Conservation (phyloP, 371 early-diverging fungal genomes). For the Mucor ambiguus region DNA sequence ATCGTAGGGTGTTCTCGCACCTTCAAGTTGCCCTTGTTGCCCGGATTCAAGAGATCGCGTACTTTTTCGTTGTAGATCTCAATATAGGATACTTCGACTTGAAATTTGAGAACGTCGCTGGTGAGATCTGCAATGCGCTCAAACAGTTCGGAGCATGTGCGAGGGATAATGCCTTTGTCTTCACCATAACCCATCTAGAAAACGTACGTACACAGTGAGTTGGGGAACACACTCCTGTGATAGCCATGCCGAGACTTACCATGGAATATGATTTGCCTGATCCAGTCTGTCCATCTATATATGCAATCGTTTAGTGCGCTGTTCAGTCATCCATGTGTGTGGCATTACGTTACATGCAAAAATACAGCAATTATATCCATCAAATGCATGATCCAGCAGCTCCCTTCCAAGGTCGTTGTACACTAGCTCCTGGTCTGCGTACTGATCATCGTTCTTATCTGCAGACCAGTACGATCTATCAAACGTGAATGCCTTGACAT, state of each 20-base stretch:
- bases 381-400: conserved; percentile 80
- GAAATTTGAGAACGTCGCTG: conserved; percentile 53
- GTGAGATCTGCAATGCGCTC: conserved; percentile 49
- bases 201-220: no score
- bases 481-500: conserved; percentile 68
- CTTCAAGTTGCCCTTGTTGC: conserved; percentile 69
- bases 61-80: conserved; percentile 86
- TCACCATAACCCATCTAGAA: conserved; percentile 59
- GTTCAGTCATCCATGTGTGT: not conserved
- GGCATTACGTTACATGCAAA: conserved; percentile 65
- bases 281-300: conserved; percentile 79
- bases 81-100: conserved; percentile 81
- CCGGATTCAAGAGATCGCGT: conserved; percentile 81
- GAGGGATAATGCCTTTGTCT: conserved; percentile 80
- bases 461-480: conserved; percentile 83
- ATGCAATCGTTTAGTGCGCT: not conserved
- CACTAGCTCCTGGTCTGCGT: conserved; percentile 73
- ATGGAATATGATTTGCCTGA: conserved; percentile 80
- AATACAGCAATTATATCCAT: conserved; percentile 83
- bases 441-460: conserved; percentile 55
- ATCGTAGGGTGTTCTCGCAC: conserved; percentile 84
- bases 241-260: conserved; percentile 29
- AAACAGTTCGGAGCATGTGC: conserved; percentile 76
- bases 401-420: conserved; percentile 73
- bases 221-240: no score